Percentiles rank a stretch among this genome's conserved stretches.
phyloP scores from a whole-genome alignment of 2,329 filamentous ascomycete species.

The Magnaporthiopsis poae region DNA sequence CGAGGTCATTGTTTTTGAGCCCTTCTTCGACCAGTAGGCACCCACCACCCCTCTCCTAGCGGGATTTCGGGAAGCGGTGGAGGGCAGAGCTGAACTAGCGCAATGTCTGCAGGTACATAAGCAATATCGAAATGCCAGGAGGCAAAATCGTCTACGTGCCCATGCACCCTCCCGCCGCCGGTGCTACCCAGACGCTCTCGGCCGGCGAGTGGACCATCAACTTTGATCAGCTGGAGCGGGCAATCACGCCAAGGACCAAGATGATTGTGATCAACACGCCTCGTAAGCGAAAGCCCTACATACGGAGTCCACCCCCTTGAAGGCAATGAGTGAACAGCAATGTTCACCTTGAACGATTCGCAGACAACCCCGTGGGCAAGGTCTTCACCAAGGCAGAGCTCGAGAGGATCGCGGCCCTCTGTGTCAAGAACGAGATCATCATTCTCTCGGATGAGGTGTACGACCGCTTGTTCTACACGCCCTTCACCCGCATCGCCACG shows the following conservation, averaged over 20 bases:
- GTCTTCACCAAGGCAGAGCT: slow-evolving; percentile 81
- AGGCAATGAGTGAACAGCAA: neutral
- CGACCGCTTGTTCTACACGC: slow-evolving; percentile 87
- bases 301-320: neutral
- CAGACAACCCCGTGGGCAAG: slow-evolving; percentile 92
- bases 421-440: slow-evolving; percentile 85
- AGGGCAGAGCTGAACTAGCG: neutral
- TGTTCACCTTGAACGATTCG: neutral
- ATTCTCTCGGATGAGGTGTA: slow-evolving; percentile 92
- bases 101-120: slow-evolving; percentile 59
- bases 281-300: slow-evolving; percentile 24
- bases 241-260: slow-evolving; percentile 77
- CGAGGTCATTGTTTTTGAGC: slow-evolving; percentile 96
- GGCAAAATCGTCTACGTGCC: slow-evolving; percentile 92
- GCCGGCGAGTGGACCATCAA: slow-evolving; percentile 83
- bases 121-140: slow-evolving; percentile 96
- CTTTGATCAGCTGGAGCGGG: slow-evolving; percentile 68
- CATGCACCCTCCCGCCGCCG: slow-evolving; percentile 77
- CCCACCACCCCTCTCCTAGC: neutral
- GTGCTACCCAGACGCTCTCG: slow-evolving; percentile 68
- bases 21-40: slow-evolving; percentile 84
- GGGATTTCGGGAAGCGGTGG: slow-evolving; percentile 14
- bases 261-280: slow-evolving; percentile 90
- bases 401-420: slow-evolving; percentile 73
- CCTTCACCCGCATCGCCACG: slow-evolving; percentile 85